Evolutionary conservation across 2,329 filamentous ascomycete species (phyloP).

Genomic region (Ophiostoma australiae): DNA sequence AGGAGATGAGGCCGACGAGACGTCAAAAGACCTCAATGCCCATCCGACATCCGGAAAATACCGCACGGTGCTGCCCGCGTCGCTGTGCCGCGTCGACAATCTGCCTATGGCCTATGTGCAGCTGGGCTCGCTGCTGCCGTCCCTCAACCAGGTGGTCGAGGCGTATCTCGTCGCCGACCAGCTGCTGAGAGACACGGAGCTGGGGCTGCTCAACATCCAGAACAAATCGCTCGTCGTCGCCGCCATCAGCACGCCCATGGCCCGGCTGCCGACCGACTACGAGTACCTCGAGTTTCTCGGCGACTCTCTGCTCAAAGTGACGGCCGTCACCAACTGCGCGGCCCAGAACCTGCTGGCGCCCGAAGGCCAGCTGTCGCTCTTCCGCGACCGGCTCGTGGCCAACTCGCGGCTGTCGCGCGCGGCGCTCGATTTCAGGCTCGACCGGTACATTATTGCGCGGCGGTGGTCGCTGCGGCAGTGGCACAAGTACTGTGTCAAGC

Average conservation of each 20-base stretch:
- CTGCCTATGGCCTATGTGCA: conserved; percentile 43
- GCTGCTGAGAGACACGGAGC: conserved; percentile 48
- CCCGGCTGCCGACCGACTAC: conserved; percentile 62
- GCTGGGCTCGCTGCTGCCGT: conserved; percentile 63
- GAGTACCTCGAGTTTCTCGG: conserved; percentile 84
- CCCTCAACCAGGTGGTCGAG: conserved; percentile 66
- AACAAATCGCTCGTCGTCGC: conserved; percentile 55
- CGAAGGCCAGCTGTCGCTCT: conserved; percentile 67
- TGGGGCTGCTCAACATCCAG: conserved; percentile 50
- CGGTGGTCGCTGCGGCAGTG: conserved; percentile 67
- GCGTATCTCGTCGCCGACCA: conserved; percentile 57
- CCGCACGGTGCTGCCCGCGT: conserved; percentile 40
- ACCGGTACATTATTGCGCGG: conserved; percentile 66
- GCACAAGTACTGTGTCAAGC: conserved; percentile 54
- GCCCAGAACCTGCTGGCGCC: conserved; percentile 60
- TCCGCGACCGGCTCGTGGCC: conserved; percentile 65
- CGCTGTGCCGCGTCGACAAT: conserved; percentile 47
- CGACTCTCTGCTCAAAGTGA: conserved; percentile 75
- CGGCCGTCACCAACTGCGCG: conserved; percentile 60
- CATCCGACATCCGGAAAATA: conserved; percentile 39
- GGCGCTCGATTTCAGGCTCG: conserved; percentile 58
- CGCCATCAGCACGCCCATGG: conserved; percentile 64
- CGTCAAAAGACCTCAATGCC: neutral
- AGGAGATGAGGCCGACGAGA: conserved; percentile 10
- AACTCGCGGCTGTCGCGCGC: conserved; percentile 69